phyloP scores from a whole-genome alignment of 768 basidiomycete genomes.

The Leccinum aurantiacum region DNA sequence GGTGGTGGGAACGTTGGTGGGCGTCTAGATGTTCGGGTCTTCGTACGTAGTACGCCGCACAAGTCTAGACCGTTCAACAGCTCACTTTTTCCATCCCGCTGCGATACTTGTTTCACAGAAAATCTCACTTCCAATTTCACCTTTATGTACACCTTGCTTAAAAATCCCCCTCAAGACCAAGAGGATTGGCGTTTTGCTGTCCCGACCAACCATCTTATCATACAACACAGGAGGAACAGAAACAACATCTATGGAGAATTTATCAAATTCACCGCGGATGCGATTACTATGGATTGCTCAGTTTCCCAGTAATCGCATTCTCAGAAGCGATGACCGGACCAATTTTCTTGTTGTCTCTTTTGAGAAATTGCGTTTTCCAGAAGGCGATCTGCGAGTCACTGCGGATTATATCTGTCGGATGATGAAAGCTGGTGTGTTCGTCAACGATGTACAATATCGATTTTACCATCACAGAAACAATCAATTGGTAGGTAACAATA shows the following conservation, averaged over 20 bases:
- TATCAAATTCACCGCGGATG: constrained; percentile 49
- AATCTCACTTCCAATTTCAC: background rate
- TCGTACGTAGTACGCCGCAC: constrained; percentile 13
- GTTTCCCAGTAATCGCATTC: constrained; percentile 59
- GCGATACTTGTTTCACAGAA: background rate
- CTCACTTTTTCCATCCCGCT: constrained; percentile 4
- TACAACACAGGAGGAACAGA: constrained; percentile 28
- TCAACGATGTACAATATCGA: constrained; percentile 61
- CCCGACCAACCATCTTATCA: constrained; percentile 30
- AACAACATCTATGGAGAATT: constrained; percentile 43
- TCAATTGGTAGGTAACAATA: constrained; percentile 47
- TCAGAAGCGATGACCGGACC: constrained; percentile 53
- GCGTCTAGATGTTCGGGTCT: constrained; percentile 9
- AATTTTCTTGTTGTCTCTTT: constrained; percentile 60
- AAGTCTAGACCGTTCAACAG: background rate
- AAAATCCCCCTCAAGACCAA: constrained; percentile 47
- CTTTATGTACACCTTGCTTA: constrained; percentile 36
- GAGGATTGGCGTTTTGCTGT: constrained; percentile 51
- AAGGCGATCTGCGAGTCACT: constrained; percentile 45
- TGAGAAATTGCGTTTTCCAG: constrained; percentile 53
- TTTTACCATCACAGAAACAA: constrained; percentile 75
- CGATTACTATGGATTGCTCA: constrained; percentile 50
- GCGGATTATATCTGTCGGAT: constrained; percentile 58
- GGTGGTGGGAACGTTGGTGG: constrained; percentile 19
- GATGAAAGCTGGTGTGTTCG: constrained; percentile 52